Base-by-base conservation (phyloP, 2,329 filamentous ascomycete species). In the Apiospora marii region DNA sequence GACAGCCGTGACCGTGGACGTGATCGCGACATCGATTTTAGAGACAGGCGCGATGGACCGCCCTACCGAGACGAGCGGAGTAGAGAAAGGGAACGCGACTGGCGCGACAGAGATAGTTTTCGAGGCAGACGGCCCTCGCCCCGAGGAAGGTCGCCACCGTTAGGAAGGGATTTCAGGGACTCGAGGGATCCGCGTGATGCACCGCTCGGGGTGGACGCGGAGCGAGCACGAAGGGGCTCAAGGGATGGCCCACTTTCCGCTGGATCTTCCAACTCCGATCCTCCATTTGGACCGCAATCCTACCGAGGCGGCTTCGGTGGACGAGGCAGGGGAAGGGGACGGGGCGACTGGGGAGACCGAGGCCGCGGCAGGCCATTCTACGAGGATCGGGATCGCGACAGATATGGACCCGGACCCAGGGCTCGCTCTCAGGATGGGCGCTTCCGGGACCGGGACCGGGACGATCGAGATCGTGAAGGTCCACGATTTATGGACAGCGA, bases 221-320 rank as follows among this genome's bases (percentile, higher is more conserved):
- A 92, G 72, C 88, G 93, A 72, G 89, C 91, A 24, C 87, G 92
- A 71, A 87, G 92, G 67, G 91, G 88, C 22, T 94, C 92, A 12
- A 87, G 93, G 77, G 93, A 95, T 77, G 93, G 92, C 0, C 92
- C 93, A 14, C 88, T 91, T 30, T 93, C 92, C 1, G 92, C 91
- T 24, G 91, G 91, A 5, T 94, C 93, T 3, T 90, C 90, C 13
- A 91, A 90, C 30, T 93, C 92, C 0, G 93, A 95, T 74, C 87
- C 89, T 16, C 86, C 88, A 0, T 91, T 92, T 72, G 87, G 86
- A 24, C 81, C 85, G 12, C 85, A 85, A 13, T 86, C 87, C 12
- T 87, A 87, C 71, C 87, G 88, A 14, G 88, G 91, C 27, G 87
- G 88, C 43, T 88, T 88, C 7, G 89, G 89, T 73, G 80, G 83